Conservation (phyloP, 192 early-diverging fungal genomes). For the Phycomyces nitens region DNA sequence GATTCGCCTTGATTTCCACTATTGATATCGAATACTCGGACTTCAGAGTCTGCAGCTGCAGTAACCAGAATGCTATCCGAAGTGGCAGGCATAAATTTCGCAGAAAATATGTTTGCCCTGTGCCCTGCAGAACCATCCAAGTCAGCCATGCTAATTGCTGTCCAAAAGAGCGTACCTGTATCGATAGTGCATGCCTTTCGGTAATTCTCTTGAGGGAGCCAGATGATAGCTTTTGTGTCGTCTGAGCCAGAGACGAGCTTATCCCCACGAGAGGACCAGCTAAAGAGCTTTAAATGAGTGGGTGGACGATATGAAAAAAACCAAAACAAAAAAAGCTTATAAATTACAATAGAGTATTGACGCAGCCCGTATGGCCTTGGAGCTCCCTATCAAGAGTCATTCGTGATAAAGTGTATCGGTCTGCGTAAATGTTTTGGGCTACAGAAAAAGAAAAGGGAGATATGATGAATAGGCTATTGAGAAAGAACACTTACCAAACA, state of each 20-base stretch:
- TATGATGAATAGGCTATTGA: too few species aligned
- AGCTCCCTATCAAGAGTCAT: constrained; percentile 33
- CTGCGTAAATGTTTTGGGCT: constrained; percentile 10
- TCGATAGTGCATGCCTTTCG: constrained; percentile 31
- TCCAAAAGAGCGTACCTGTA: constrained; percentile 21
- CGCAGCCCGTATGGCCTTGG: constrained; percentile 51
- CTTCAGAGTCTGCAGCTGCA: constrained; percentile 56
- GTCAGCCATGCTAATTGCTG: background rate
- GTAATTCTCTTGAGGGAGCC: constrained; percentile 44
- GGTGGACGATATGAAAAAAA: too few species aligned
- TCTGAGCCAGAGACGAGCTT: constrained; percentile 59
- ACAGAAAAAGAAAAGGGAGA: background rate
- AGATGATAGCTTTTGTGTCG: constrained; percentile 54
- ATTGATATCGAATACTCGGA: constrained; percentile 33
- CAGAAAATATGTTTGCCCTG: constrained; percentile 73
- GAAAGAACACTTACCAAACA: too few species aligned
- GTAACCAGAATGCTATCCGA: constrained; percentile 56
- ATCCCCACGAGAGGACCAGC: constrained; percentile 53
- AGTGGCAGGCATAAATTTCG: constrained; percentile 60
- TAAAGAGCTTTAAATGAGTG: constrained; percentile 1
- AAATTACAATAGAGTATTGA: constrained; percentile 46
- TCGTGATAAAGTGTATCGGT: constrained; percentile 27
- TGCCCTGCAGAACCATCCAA: constrained; percentile 44
- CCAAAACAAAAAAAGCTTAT: background rate
- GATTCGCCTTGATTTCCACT: background rate